Evolutionary conservation across 306 rosid genomes (phyloP).

Genomic region (Casuarina equisetifolia): DNA sequence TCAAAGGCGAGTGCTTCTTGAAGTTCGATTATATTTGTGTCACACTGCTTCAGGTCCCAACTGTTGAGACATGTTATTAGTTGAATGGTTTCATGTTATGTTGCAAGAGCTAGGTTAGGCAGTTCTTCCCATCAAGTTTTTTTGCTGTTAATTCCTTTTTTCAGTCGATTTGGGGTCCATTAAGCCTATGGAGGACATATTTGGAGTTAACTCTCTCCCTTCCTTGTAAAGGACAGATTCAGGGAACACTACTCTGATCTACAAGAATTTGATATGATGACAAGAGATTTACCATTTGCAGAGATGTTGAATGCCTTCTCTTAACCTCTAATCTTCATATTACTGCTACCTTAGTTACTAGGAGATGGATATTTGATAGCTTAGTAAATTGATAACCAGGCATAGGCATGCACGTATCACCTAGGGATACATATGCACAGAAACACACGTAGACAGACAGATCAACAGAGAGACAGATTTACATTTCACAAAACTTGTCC

Average conservation of each 20-base stretch:
- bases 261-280: background rate
- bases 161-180: background rate
- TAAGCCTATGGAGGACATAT: background rate
- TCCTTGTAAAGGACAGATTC: background rate
- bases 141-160: background rate
- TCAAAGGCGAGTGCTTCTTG: constrained; percentile 18
- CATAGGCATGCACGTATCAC: background rate
- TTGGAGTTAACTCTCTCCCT: background rate
- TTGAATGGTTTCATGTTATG: constrained; percentile 18
- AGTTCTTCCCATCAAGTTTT: background rate
- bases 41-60: constrained; percentile 1
- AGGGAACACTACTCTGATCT: background rate
- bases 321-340: background rate
- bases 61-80: constrained; percentile 8
- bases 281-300: background rate
- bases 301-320: constrained; percentile 3
- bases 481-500: background rate
- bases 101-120: background rate
- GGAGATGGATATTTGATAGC: background rate
- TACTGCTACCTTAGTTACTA: background rate
- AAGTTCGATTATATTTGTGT: constrained; percentile 8
- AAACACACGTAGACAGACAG: background rate
- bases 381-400: background rate
- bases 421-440: background rate
- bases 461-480: background rate